Base-by-base conservation (phyloP, 352 stramenopile species). In the Pythium chondricola region DNA sequence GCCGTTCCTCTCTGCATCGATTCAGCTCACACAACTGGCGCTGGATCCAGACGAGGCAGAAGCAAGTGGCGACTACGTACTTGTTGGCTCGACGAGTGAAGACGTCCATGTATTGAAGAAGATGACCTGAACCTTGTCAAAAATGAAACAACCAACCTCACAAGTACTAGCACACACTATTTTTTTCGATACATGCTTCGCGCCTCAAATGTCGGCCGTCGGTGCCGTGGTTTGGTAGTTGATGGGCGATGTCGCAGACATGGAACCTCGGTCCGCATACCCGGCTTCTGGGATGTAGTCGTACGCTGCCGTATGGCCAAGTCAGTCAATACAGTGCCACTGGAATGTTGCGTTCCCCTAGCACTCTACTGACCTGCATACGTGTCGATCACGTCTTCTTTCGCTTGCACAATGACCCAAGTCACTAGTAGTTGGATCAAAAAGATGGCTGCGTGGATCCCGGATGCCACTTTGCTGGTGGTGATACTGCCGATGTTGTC, bases 331-430 rank as follows among this genome's bases (percentile, higher is more conserved):
- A n/a, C n/a, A 18, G 26, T 30, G 11, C 14, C 10, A 22, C 9
- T 16, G 22, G 47, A n/a, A n/a, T n/a, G n/a, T n/a, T n/a, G n/a
- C n/a, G n/a, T n/a, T n/a, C n/a, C n/a, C n/a, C n/a, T 16, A 24
- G 27, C 18, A 17, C 16, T 24, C 20, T 6, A 37, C 67, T 17
- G 48, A 91, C 80, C 80, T 37, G 80, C 80, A 38, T 89, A 92
- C 0, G 80, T 92, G 43, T 92, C 80, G 32, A 92, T 92, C 14
- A 88, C 75, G 54, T 88, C 80, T 61, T 92, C 77, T 57, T 87
- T 88, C 9, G 71, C 82, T 53, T 85, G 75, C 22, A 85, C 61
- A 20, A 92, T 62, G 32, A 80, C 52, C 29, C 61, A 74, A 3
- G 80, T 89, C 26, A 88, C 67, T 0, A 51, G 53, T 33, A 76